A percentile compares a stretch with the other conserved stretches of the same genome.
phyloP scores from a whole-genome alignment of 139 green algal genomes.

The Chlamydomonas schloesseri region DNA sequence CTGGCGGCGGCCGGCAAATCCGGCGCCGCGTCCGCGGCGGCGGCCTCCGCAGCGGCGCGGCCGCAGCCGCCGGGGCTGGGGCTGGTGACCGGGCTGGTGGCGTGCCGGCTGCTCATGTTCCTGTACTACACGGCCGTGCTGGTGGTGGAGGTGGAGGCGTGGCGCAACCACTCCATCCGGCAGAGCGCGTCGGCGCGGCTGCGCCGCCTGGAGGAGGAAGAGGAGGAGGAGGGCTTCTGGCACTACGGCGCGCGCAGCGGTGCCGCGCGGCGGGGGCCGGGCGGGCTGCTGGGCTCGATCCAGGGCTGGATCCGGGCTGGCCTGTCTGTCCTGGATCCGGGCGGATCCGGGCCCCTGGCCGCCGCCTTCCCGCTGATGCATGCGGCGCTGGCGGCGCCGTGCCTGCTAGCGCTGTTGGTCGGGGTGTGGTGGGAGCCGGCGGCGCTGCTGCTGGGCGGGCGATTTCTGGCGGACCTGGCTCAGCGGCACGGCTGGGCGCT shows the following conservation, averaged over 20 bases:
- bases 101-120: background rate
- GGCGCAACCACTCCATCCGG: background rate
- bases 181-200: background rate
- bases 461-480: background rate
- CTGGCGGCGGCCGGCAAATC: background rate
- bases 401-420: background rate
- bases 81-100: background rate
- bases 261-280: too few species aligned
- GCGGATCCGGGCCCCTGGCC: background rate
- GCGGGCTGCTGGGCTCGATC: too few species aligned
- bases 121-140: background rate
- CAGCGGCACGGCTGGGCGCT: background rate
- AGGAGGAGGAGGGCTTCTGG: background rate
- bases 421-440: background rate
- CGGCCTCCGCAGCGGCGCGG: background rate
- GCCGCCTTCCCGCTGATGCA: background rate
- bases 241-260: background rate
- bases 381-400: background rate
- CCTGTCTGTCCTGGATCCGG: background rate
- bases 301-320: too few species aligned
- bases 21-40: background rate
- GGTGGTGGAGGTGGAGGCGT: background rate
- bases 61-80: background rate
- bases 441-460: background rate
- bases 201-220: background rate